Base-by-base conservation (phyloP, 805 yeast genomes). In the Wickerhamomyces tratensis region DNA sequence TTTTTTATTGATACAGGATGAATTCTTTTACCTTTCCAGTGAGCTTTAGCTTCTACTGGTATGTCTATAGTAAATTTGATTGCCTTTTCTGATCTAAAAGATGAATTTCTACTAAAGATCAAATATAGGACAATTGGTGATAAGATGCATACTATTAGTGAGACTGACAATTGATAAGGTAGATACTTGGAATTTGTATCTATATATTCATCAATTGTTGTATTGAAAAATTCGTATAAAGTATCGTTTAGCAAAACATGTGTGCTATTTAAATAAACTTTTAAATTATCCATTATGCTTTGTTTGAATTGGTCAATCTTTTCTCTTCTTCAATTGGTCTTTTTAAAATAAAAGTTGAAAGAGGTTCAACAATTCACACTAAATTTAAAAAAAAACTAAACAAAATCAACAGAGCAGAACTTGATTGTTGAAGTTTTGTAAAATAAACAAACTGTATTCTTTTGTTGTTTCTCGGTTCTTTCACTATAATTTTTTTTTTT, bases 1-100 rank as follows among this genome's bases (percentile, higher is more conserved):
- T 76, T 75, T 39, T 66, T 65, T 5, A 86, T 68, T 12, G 77
- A 66, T 12, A 82, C 73, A 0, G 87, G 81, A 41, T 76, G 74
- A 33, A 86, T 67, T 41, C 96, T 68, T 52, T 78, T 82, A 7
- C 95, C 95, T 61, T 88, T 88, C 96, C 96, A 89, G 57, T 86
- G 91, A 5, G 88, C 86, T 57, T 79, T 72, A 30, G 94, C 87
- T 54, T 82, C 86, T 46, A 74, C 83, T 3, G 94, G 95, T 30
- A 78, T 64, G 5, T 78, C 72, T 15, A 80, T 56, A 37, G 69
- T 70, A 51, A 80, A 67, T 49, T 74, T 76, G 15, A 62, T 44
- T 10, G 75, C 49, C 29, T 48, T 48, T 39, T 53, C 57, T 41
- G 15, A 39, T 26, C 25, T 35, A 20, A 27, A 35, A 25, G 35